These are phyloP conservation scores for Glutinoglossum americanum DNA, from an alignment of 495 filamentous ascomycete genomes.

Conservation along the genomic window DNA sequence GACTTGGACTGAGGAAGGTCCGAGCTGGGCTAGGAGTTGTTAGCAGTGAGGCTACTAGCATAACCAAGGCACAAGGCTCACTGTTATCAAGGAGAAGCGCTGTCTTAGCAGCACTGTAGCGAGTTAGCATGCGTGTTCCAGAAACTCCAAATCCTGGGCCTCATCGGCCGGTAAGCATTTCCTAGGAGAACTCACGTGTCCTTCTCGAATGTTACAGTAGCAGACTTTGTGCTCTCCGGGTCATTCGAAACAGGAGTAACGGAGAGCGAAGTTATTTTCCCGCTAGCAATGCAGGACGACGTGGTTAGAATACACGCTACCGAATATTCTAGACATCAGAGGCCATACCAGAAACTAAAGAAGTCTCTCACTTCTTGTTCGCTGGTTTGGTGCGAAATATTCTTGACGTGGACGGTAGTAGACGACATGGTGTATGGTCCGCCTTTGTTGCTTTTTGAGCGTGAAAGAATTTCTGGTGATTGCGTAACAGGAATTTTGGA, in stretches of 20 bases:
- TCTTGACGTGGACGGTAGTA: conserved; percentile 37
- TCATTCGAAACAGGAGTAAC: conserved; percentile 42
- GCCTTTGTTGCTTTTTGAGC: background rate
- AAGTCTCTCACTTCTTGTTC: conserved; percentile 89
- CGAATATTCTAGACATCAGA: background rate
- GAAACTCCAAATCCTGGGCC: conserved; percentile 6
- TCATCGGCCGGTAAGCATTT: background rate
- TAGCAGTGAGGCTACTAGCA: background rate
- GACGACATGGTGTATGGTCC: conserved; percentile 13
- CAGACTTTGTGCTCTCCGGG: conserved; percentile 44
- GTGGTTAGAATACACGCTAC: conserved; percentile 2
- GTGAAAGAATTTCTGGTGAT: too few relatives aligned
- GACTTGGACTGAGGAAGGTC: conserved; percentile 59
- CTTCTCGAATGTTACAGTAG: conserved; percentile 89
- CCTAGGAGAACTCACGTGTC: conserved; percentile 35
- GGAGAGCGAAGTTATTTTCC: conserved; percentile 70
- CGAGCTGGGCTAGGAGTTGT: conserved; percentile 37
- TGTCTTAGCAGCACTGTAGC: conserved; percentile 58
- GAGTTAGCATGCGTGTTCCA: conserved; percentile 9
- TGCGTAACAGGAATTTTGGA: too few relatives aligned
- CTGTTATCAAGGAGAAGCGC: conserved; percentile 88
- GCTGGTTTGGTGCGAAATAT: conserved; percentile 56
- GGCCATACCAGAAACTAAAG: conserved; percentile 84
- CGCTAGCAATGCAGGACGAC: conserved; percentile 28
- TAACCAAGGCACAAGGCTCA: background rate